These are phyloP conservation scores for Chenopodium quinoa DNA, from an alignment of 148 eudicot species.

Conservation along the genomic window DNA sequence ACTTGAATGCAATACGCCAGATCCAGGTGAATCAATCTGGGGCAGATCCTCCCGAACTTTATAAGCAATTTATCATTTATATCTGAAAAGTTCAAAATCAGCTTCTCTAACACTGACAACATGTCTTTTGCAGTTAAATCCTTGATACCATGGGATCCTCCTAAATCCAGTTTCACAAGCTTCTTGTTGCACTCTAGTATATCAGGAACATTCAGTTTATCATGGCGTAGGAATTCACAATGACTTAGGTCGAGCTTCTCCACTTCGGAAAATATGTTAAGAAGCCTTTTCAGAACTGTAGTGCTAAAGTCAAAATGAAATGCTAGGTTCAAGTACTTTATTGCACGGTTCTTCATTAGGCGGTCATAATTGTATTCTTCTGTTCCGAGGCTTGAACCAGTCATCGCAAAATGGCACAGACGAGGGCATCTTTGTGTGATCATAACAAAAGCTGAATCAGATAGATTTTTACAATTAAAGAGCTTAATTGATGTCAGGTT, in stretches of 20 bases:
- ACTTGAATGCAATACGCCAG: constrained; percentile 10
- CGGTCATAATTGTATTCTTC: constrained; percentile 9
- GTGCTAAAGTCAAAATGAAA: neutral
- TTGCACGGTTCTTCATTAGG: neutral
- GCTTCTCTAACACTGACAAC: constrained; percentile 15
- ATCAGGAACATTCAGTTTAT: constrained; percentile 22
- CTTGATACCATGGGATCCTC: neutral
- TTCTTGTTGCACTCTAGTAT: constrained; percentile 6
- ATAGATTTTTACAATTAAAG: constrained; percentile 8
- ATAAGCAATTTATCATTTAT: constrained; percentile 17
- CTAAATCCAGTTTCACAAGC: constrained; percentile 9
- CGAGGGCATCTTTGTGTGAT: constrained; percentile 24
- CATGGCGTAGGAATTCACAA: neutral
- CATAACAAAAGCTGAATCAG: constrained; percentile 20
- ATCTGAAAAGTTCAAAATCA: constrained; percentile 13
- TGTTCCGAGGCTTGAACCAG: constrained; percentile 19
- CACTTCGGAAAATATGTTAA: constrained; percentile 17
- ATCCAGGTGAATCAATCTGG: constrained; percentile 18
- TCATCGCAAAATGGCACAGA: constrained; percentile 17
- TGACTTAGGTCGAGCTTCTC: constrained; percentile 16
- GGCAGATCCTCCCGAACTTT: constrained; percentile 21
- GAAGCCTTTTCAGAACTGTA: constrained; percentile 14
- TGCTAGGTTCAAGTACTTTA: constrained; percentile 12
- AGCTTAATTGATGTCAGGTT: constrained; percentile 19
- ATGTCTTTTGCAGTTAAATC: neutral